Evolutionary conservation across 257 asterid genomes (phyloP), one percentile per base, ranked within the genome.

Genomic region (Rehmannia glutinosa): DNA sequence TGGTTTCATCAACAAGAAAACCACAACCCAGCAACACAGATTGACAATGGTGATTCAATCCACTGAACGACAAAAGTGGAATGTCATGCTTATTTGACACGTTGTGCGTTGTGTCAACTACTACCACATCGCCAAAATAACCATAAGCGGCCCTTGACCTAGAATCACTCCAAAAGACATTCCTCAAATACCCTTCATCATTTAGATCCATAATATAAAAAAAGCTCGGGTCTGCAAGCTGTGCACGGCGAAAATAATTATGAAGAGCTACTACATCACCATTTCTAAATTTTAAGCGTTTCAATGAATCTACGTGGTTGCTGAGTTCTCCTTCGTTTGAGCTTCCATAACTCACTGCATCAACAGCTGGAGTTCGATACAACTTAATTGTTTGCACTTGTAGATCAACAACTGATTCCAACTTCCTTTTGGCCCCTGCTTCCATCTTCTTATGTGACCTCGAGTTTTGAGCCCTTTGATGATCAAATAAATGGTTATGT

Each of bases 401-500:
- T 30, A 85, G 71, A 60, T 81, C 81, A 43, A 67, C 73, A 51
- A 75, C 62, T n/a, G 85, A 66, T 60, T 84, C 86, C 70, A 62
- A 46, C 79, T 86, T 86, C 79, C 85, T 87, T 75, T 84, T 90
- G 68, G 63, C 63, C 74, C 85, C 88, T 10, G 69, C 46, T 69
- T 74, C 83, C 53, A 69, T 81, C 74, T 84, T 84, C 82, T 88
- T 90, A 69, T 82, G 82, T 0, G 89, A 81, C 77, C 86, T 78
- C 68, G 76, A 78, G 59, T 68, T 74, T 78, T 80, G 86, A 63
- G 86, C 86, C 72, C 82, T 80, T 67, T 82, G 83, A 56, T 81
- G 77, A 75, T 86, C 91, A 49, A 88, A 77, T 58, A 84, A 79
- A 75, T 91, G 97, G 76, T 91, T 91, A 38, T 88, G 97, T 38